phyloP scores from a whole-genome alignment of 2,329 filamentous ascomycete species.

The Claviceps paspali region DNA sequence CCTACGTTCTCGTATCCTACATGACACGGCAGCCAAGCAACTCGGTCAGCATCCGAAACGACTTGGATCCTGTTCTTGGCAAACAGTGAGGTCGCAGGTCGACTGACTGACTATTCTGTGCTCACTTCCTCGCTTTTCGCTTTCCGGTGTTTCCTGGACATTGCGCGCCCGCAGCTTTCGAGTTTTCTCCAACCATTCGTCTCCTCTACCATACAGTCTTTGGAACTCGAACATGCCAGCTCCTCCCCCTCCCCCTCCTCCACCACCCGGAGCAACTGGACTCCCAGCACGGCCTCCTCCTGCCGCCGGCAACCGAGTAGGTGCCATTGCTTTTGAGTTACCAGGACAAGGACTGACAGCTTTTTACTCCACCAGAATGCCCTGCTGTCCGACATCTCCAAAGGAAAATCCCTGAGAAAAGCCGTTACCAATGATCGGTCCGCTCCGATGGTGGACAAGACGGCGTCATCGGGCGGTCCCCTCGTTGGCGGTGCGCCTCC shows the following conservation, averaged over 20 bases:
- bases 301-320: conserved; percentile 45
- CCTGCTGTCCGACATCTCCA: conserved; percentile 73
- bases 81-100: too few species aligned
- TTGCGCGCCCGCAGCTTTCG: too few species aligned
- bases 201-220: too few species aligned
- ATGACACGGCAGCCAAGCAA: too few species aligned
- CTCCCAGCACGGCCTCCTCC: conserved; percentile 34
- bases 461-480: conserved; percentile 30
- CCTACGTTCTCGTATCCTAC: neutral
- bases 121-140: too few species aligned
- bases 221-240: conserved; percentile 19
- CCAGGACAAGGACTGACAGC: neutral
- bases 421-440: conserved; percentile 85
- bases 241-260: conserved; percentile 50
- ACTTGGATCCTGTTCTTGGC: too few species aligned
- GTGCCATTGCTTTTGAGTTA: conserved; percentile 14
- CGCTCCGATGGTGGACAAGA: conserved; percentile 46
- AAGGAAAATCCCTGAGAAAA: conserved; percentile 69
- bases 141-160: too few species aligned
- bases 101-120: too few species aligned
- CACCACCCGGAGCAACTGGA: conserved; percentile 38
- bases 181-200: too few species aligned
- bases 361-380: conserved; percentile 48
- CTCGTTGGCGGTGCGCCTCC: conserved; percentile 65
- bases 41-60: too few species aligned